Base-by-base conservation (phyloP, 805 yeast species). In the Metschnikowia arizonensis region DNA sequence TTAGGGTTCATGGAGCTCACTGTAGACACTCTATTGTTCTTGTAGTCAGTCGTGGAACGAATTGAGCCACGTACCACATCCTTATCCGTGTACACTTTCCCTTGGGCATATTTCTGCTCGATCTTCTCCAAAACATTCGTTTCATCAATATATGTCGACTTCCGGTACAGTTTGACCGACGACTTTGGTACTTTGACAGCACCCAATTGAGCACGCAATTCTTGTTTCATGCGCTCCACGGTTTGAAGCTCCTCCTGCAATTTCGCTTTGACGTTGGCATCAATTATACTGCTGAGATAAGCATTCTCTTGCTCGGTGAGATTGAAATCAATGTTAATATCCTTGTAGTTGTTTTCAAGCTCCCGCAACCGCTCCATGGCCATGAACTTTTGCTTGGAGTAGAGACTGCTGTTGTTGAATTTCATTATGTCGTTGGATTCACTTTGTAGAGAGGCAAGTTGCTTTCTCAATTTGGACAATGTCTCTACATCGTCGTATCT, bases 371-470 rank as follows among this genome's bases (percentile, higher is more conserved):
- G 73, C 46, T 82, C 84, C 72, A 87, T 69, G 0, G 91, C 91
- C 60, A 79, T 71, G 41, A 71, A 58, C 56, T 81, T 85, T 56
- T 82, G 83, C 49, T 77, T 77, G 36, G 74, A 70, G 62, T 82
- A 73, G 55, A 77, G 58, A 40, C 84, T 82, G 49, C 76, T 75
- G 44, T 78, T 75, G 62, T 84, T 84, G 53, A 73, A 78, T 58
- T 85, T 85, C 61, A 86, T 76, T 32, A 85, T 82, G 50, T 81
- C 88, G 60, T 86, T 86, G 1, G 90, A 82, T 58, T 86, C 90
- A 38, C 74, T 73, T 61, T 86, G 93, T 36, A 86, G 66, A 11
- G 74, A 72, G 9, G 82, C 76, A 31, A 86, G 62, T 53, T 79
- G 80, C 45, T 74, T 73, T 53, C 85, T 72, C 39, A 86, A 66